Evolutionary conservation across 2,329 filamentous ascomycete genomes (phyloP), one percentile per base, ranked within the genome.

Genomic region (Aspergillus ustus): DNA sequence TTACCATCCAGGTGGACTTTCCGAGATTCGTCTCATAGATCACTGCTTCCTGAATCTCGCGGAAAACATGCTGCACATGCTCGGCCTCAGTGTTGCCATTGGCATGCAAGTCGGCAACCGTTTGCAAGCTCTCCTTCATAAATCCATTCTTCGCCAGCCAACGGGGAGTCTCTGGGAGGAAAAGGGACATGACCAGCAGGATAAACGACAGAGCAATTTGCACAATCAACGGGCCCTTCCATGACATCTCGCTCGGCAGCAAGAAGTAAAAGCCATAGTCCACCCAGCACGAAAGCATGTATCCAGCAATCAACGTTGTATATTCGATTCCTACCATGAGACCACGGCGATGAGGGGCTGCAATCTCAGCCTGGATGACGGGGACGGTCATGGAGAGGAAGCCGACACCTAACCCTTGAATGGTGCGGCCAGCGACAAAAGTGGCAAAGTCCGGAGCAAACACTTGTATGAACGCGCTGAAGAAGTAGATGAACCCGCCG

Each of bases 131-230:
- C 61, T 80, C 77, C 48, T 77, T 54, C 69, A 72, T 73, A 55
- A 77, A 78, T 0, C 76, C 77, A 57, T 78, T 79, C 52, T 72
- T 73, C 11, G 77, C 78, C 5, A 81, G 68, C 77, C 78, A 80
- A 45, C 76, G 71, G 19, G 77, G 76, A 0, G 76, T 78, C 52
- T 78, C 2, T 11, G 77, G 77, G 1, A 77, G 67, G 64, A 76
- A 73, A 61, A 76, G 75, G 0, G 74, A 75, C 74, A 76, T 76
- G 52, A 56, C 61, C 7, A 76, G 61, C n/a, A 76, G 52, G 51
- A 76, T 62, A 54, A 76, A 72, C 1, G 74, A 72, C 6, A 77
- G 62, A 1, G 63, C 54, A 43, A 77, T 75, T 62, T 76, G 73
- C 7, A 76, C 68, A 54, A 74, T 73, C 68, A 73, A 69, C 6